Evolutionary conservation across 2,329 filamentous ascomycete genomes (phyloP).

Genomic region (Cyphellophora attinorum): DNA sequence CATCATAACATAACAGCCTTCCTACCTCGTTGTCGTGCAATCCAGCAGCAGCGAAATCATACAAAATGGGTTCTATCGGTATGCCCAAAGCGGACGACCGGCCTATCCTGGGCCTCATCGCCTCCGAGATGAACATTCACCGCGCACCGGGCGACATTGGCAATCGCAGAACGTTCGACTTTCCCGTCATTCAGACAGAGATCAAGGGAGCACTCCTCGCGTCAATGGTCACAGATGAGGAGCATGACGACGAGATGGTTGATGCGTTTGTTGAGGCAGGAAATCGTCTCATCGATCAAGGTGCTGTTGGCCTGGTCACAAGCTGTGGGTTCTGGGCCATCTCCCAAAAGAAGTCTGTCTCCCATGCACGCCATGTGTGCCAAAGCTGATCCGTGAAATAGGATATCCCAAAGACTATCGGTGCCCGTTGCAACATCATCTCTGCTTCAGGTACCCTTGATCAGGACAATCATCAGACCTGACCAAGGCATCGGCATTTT

Average conservation of each 20-base stretch:
- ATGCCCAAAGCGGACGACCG: neutral
- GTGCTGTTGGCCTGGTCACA: constrained; percentile 28
- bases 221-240: constrained; percentile 21
- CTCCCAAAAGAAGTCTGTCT: constrained; percentile 19
- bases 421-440: constrained; percentile 29
- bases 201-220: constrained; percentile 22
- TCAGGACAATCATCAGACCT: constrained; percentile 15
- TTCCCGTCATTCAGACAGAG: constrained; percentile 27
- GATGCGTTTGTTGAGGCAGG: constrained; percentile 27
- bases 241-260: constrained; percentile 25
- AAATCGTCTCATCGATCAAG: constrained; percentile 23
- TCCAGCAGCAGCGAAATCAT: too few relatives aligned
- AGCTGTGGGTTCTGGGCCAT: constrained; percentile 32
- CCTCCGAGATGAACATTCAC: constrained; percentile 25
- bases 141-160: constrained; percentile 28
- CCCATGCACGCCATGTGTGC: too few relatives aligned
- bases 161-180: constrained; percentile 27
- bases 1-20: too few relatives aligned
- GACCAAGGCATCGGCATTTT: constrained; percentile 1
- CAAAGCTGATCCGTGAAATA: constrained; percentile 2
- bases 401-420: constrained; percentile 23
- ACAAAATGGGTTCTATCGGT: neutral
- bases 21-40: too few relatives aligned
- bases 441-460: constrained; percentile 25
- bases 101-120: constrained; percentile 27